Evolutionary conservation across 106 monocot genomes (phyloP).

Genomic region (Platanthera guangdongensis): DNA sequence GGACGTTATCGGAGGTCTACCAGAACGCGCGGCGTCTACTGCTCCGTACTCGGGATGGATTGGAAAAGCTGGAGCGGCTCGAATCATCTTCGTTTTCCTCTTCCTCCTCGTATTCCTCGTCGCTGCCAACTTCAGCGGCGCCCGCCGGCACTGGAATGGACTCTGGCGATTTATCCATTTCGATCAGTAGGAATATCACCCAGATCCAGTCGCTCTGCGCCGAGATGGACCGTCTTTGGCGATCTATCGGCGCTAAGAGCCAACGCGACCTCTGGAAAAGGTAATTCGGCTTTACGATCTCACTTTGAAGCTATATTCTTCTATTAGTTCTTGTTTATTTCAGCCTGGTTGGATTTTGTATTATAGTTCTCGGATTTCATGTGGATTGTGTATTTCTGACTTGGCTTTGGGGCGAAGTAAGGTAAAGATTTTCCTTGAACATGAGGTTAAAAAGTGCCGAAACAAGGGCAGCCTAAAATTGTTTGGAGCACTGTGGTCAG

Average conservation of each 20-base stretch:
- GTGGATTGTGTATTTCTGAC: not conserved
- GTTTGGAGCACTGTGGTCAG: no score
- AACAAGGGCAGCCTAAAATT: no score
- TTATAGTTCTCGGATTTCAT: not conserved
- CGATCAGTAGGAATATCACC: slow-evolving; percentile 49
- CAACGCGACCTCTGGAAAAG: slow-evolving; percentile 94
- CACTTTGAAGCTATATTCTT: not conserved
- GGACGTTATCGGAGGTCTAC: slow-evolving; percentile 67
- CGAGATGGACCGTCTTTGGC: slow-evolving; percentile 89
- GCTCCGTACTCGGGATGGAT: slow-evolving; percentile 47
- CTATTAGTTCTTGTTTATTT: not conserved
- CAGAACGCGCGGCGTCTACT: slow-evolving; percentile 66
- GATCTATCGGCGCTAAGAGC: slow-evolving; percentile 53
- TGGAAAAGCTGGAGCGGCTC: slow-evolving; percentile 50
- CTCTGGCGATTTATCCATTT: slow-evolving; percentile 30
- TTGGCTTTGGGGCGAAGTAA: not conserved
- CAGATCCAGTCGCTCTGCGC: slow-evolving; percentile 78
- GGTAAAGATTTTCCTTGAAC: not conserved
- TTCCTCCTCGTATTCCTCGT: slow-evolving; percentile 18
- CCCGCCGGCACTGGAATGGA: slow-evolving; percentile 15
- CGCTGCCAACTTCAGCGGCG: slow-evolving; percentile 6
- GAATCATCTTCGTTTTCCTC: slow-evolving; percentile 41
- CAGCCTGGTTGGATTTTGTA: not conserved
- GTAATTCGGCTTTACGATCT: slow-evolving; percentile 14
- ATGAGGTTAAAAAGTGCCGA: not conserved